Conservation (phyloP, 2,329 filamentous ascomycete species). For the Mycocentrospora acerina region DNA sequence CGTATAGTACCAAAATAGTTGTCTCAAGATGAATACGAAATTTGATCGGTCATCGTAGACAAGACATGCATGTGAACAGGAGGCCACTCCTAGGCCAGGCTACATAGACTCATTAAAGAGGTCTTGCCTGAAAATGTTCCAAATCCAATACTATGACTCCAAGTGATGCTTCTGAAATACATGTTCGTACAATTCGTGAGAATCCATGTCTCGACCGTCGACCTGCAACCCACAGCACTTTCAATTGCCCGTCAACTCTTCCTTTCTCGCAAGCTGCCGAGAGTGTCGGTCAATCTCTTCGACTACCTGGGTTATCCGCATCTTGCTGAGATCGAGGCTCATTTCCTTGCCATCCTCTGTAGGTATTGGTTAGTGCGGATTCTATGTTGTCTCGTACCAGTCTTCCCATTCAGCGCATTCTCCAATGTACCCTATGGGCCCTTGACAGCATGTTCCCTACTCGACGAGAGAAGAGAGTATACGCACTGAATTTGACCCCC, state of each 20-base stretch:
- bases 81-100: slow-evolving; percentile 1
- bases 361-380: slow-evolving; percentile 15
- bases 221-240: no score
- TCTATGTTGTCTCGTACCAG: background rate
- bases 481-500: slow-evolving; percentile 80
- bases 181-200: slow-evolving; percentile 12
- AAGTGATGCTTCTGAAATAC: slow-evolving; percentile 19
- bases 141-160: slow-evolving; percentile 29
- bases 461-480: background rate
- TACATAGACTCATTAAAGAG: slow-evolving; percentile 23
- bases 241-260: slow-evolving; percentile 64
- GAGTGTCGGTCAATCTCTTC: slow-evolving; percentile 92
- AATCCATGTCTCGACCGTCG: no score
- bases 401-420: no score
- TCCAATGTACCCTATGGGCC: no score
- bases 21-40: background rate
- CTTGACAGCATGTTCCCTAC: no score
- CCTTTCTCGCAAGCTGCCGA: slow-evolving; percentile 75
- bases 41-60: background rate
- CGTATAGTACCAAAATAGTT: no score
- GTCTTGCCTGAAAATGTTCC: slow-evolving; percentile 6
- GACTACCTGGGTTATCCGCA: slow-evolving; percentile 82
- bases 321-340: slow-evolving; percentile 74
- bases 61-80: no score
- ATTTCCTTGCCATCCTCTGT: slow-evolving; percentile 92